Percentiles rank a stretch among this genome's conserved stretches.
These are phyloP conservation scores for Phialocephala subalpina DNA, from an alignment of 2,329 filamentous ascomycete species.

Conservation along the genomic window DNA sequence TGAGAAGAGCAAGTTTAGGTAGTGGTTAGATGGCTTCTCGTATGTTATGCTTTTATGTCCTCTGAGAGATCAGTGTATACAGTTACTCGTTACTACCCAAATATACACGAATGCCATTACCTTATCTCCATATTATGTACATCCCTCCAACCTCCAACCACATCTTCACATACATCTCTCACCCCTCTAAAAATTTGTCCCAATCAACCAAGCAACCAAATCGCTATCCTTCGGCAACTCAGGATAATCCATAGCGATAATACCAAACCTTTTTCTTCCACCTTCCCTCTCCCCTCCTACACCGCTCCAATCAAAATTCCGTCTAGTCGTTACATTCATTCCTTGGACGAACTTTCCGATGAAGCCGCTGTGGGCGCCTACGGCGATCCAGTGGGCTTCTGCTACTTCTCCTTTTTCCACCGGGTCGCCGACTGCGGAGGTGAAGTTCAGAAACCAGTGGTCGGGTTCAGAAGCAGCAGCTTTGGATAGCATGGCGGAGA, in stretches of 20 bases:
- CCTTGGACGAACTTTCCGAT: conserved; percentile 51
- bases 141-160: too few relatives aligned
- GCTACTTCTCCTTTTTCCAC: conserved; percentile 47
- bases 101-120: too few relatives aligned
- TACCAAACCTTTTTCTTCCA: conserved; percentile 40
- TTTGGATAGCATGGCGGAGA: conserved; percentile 47
- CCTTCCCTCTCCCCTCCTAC: background rate
- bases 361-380: conserved; percentile 52
- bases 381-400: conserved; percentile 54
- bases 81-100: too few relatives aligned
- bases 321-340: conserved; percentile 50
- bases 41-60: too few relatives aligned
- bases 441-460: conserved; percentile 53
- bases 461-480: conserved; percentile 38
- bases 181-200: conserved; percentile 47
- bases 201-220: conserved; percentile 50
- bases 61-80: too few relatives aligned
- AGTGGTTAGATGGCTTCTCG: too few relatives aligned
- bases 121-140: too few relatives aligned
- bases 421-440: conserved; percentile 50
- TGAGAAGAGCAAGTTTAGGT: too few relatives aligned
- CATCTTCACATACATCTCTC: too few relatives aligned
- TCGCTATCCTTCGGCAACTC: conserved; percentile 46
- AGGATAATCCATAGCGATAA: conserved; percentile 39
- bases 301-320: conserved; percentile 40